Conservation (phyloP, 176 grass and related monocot species). For the Oryza rufipogon region DNA sequence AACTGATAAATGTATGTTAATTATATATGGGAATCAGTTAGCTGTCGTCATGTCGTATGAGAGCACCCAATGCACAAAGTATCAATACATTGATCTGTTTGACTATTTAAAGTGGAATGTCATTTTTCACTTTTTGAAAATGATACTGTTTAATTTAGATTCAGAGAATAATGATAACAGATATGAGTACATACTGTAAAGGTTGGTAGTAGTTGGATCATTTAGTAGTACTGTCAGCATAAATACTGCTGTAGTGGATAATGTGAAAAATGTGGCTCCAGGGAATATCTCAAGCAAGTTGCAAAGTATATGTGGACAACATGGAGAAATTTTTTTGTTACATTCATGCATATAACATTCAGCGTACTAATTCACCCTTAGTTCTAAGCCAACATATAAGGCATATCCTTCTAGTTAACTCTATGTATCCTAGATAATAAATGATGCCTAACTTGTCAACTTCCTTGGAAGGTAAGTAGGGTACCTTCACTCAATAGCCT, state of each 20-base stretch:
- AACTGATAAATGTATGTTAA: conserved; percentile 13
- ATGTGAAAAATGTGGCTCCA: neutral
- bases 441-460: neutral
- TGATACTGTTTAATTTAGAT: neutral
- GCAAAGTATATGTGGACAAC: neutral
- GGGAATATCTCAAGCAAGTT: neutral
- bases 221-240: neutral
- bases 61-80: neutral
- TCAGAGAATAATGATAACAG: neutral
- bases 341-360: conserved; percentile 14
- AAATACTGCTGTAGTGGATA: conserved; percentile 3
- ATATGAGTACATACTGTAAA: neutral
- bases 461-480: neutral
- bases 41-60: neutral
- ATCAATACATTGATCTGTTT: neutral
- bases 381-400: neutral
- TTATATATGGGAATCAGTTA: neutral
- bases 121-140: conserved; percentile 13
- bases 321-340: neutral
- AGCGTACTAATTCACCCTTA: neutral
- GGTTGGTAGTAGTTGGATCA: conserved; percentile 16
- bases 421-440: conserved; percentile 13
- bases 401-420: neutral
- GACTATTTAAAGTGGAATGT: neutral
- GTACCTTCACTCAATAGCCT: conserved; percentile 18